Evolutionary conservation across 2,329 filamentous ascomycete species (phyloP).

Genomic region (Gnomoniopsis smithogilvyi): DNA sequence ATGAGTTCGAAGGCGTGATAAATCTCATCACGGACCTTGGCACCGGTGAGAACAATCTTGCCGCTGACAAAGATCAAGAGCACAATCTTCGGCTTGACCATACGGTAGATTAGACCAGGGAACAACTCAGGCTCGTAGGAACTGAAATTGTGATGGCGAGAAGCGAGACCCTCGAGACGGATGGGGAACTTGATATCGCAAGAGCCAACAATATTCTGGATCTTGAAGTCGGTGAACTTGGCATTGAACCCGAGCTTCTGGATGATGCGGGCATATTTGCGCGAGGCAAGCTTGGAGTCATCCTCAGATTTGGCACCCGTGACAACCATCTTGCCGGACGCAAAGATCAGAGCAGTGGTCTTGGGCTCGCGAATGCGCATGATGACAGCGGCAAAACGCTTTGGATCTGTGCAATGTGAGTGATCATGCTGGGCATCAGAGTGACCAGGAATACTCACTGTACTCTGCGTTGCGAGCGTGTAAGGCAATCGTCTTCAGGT

Average conservation of each 20-base stretch:
- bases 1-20: slow-evolving; percentile 97
- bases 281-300: slow-evolving; percentile 92
- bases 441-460: slow-evolving; percentile 37
- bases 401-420: slow-evolving; percentile 16
- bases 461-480: slow-evolving; percentile 98
- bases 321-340: slow-evolving; percentile 98
- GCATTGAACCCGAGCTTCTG: slow-evolving; percentile 99
- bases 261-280: slow-evolving; percentile 98
- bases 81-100: slow-evolving; percentile 99
- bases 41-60: slow-evolving; percentile 96
- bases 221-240: slow-evolving; percentile 99
- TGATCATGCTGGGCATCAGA: slow-evolving; percentile 3
- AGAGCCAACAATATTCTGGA: slow-evolving; percentile 98
- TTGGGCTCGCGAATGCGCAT: slow-evolving; percentile 99
- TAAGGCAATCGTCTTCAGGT: slow-evolving; percentile 97
- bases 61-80: slow-evolving; percentile 96
- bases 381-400: slow-evolving; percentile 98
- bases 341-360: slow-evolving; percentile 97
- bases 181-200: slow-evolving; percentile 99
- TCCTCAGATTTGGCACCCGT: slow-evolving; percentile 98
- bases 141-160: slow-evolving; percentile 98
- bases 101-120: slow-evolving; percentile 98
- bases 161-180: slow-evolving; percentile 90
- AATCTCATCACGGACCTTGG: slow-evolving; percentile 97
- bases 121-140: slow-evolving; percentile 98